Evolutionary conservation across 768 basidiomycete species (phyloP), one percentile per base, ranked within the genome.

Genomic region (Mycena galericulata): DNA sequence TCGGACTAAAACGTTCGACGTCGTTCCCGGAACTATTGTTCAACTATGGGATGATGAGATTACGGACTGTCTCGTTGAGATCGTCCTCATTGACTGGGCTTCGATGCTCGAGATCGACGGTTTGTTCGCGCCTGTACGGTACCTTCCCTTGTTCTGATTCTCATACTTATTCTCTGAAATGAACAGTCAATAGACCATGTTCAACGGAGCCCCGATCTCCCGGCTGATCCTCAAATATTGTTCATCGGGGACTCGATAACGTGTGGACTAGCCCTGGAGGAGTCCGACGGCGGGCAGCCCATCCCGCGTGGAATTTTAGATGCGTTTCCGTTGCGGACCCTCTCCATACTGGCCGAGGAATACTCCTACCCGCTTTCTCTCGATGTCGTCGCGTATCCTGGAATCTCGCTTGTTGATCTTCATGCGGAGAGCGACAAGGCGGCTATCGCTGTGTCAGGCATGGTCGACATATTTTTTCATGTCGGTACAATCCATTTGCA

Each of bases 181-280:
- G n/a, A 14, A 2, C 14, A 51, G 58, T n/a, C 30, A 55, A 7
- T 20, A 10, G 26, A 7, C 14, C 2, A 32, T 46, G 29, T 68
- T 2, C n/a, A 18, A 30, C 54, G 20, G n/a, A n/a, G n/a, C n/a
- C n/a, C n/a, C n/a, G n/a, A n/a, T n/a, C n/a, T n/a, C n/a, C n/a
- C n/a, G n/a, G n/a, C 36, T 22, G 2, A 46, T 22, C 18, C 17
- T 32, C 40, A 40, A 26, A 64, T 69, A 4, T 29, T 69, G 12
- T 69, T 69, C 43, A 60, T 69, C 30, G 68, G 68, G 17, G 68
- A 69, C 38, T 69, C 68, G 3, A 54, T 69, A 20, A 46, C 68
- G 4, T 64, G 62, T 40, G 68, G 68, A n/a, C 36, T 69, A 6
- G 62, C 68, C 14, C 29, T 54, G 26, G 68, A 69, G 8, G 3